A percentile compares a stretch with the other conserved stretches of the same genome.
Conservation (phyloP, 192 early-diverging fungal species). For the Entomortierella lignicola region DNA sequence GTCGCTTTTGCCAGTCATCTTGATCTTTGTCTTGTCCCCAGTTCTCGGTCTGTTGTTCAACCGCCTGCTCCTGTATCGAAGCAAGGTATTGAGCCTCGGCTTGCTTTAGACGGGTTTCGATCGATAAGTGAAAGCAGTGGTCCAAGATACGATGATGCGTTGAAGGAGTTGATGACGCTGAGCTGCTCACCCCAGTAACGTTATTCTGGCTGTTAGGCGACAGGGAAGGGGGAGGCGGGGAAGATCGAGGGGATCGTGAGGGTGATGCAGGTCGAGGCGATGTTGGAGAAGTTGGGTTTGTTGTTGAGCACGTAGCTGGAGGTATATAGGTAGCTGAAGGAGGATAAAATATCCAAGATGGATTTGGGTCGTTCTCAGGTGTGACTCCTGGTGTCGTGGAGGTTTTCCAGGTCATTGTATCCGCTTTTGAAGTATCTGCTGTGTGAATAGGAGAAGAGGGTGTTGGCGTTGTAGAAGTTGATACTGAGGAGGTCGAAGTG, state of each 20-base stretch:
- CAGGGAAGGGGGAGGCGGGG: constrained; percentile 19
- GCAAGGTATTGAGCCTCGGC: constrained; percentile 57
- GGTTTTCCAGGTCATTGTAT: neutral
- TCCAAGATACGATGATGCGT: constrained; percentile 65
- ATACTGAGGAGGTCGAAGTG: constrained; percentile 3
- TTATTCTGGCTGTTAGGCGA: neutral
- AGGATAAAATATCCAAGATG: constrained; percentile 48
- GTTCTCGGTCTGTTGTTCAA: constrained; percentile 21
- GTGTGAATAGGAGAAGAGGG: neutral
- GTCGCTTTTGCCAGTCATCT: constrained; percentile 33
- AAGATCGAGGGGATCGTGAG: constrained; percentile 34
- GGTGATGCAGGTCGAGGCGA: constrained; percentile 7
- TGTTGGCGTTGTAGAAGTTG: too few species aligned
- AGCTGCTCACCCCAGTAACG: neutral
- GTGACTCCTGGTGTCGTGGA: neutral
- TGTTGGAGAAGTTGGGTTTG: constrained; percentile 7
- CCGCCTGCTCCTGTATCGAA: constrained; percentile 52
- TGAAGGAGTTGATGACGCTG: constrained; percentile 26
- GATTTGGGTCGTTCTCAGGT: constrained; percentile 29
- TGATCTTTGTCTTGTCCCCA: constrained; percentile 3
- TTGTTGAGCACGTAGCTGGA: neutral
- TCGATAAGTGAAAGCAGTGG: constrained; percentile 63
- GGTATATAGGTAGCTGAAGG: constrained; percentile 37
- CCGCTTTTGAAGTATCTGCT: neutral
- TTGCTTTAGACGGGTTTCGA: constrained; percentile 63